phyloP scores from a whole-genome alignment of 1,284 basidiomycete genomes.

The Microbotryomycetes sp. region DNA sequence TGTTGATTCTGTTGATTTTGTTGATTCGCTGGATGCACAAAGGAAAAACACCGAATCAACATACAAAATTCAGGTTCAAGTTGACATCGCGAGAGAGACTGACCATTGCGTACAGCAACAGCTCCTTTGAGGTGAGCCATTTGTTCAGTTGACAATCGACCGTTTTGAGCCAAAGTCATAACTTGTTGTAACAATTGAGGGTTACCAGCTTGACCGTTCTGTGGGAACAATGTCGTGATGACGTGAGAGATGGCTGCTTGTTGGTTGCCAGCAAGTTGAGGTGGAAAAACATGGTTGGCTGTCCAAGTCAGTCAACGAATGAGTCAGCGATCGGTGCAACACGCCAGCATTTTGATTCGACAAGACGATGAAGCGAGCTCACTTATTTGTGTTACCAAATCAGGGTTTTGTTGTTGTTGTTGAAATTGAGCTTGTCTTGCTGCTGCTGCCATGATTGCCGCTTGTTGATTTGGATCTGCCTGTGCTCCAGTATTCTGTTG shows the following conservation, averaged over 20 bases:
- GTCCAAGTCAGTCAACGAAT: conserved; percentile 36
- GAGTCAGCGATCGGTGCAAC: neutral
- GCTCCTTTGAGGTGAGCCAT: conserved; percentile 28
- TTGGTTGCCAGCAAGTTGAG: conserved; percentile 16
- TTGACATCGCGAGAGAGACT: neutral
- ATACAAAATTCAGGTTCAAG: neutral
- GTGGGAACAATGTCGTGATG: conserved; percentile 28
- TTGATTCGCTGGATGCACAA: neutral
- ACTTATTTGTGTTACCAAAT: neutral
- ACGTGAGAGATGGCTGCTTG: conserved; percentile 25
- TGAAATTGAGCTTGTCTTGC: conserved; percentile 6
- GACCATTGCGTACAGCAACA: conserved; percentile 17
- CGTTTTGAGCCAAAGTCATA: conserved; percentile 28
- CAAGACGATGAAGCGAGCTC: neutral
- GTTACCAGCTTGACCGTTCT: conserved; percentile 14
- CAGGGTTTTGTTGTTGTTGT: neutral
- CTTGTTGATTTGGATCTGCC: neutral
- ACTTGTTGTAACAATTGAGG: conserved; percentile 20
- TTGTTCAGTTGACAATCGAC: conserved; percentile 23
- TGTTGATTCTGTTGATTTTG: conserved; percentile 7
- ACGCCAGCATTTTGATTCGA: neutral
- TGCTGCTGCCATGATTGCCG: conserved; percentile 13
- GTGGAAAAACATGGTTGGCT: conserved; percentile 31
- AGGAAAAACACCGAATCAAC: neutral
- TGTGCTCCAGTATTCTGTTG: neutral